Evolutionary conservation across 139 green algal genomes (phyloP).

Genomic region (Chlorella sp.): DNA sequence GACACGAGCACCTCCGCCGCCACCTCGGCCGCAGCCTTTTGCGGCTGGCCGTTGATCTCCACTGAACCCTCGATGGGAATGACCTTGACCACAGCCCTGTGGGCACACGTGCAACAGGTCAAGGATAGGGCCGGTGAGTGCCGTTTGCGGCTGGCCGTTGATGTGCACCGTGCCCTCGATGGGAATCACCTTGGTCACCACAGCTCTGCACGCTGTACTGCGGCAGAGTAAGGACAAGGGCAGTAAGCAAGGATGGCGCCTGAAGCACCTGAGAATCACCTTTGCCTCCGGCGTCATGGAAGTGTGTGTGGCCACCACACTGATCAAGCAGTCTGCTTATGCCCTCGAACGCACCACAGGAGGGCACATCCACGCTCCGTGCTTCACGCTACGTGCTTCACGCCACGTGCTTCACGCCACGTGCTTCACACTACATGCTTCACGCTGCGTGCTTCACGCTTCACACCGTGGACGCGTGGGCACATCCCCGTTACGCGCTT

Average conservation of each 20-base stretch:
- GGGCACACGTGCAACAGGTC: neutral
- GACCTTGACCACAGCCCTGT: constrained; percentile 75
- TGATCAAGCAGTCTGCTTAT: neutral
- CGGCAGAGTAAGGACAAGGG: no score
- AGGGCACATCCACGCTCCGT: no score
- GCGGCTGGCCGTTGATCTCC: constrained; percentile 66
- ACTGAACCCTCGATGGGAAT: constrained; percentile 86
- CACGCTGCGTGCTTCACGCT: neutral
- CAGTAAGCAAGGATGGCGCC: constrained; percentile 31
- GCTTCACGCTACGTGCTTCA: neutral
- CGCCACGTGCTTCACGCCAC: neutral
- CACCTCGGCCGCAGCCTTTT: constrained; percentile 66
- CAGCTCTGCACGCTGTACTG: constrained; percentile 9
- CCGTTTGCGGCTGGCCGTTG: constrained; percentile 67
- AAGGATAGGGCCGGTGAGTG: neutral
- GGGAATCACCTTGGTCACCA: constrained; percentile 88
- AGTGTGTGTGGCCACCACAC: no score
- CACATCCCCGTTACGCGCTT: neutral
- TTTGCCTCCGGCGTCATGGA: no score
- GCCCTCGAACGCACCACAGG: neutral
- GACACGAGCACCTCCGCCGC: constrained; percentile 67
- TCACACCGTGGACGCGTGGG: no score
- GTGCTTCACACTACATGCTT: neutral
- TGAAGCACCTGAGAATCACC: constrained; percentile 25
- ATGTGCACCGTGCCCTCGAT: constrained; percentile 76